A percentile compares a stretch with the other conserved stretches of the same genome.
Conservation (phyloP, 2,329 filamentous ascomycete species). For the Anisogramma anomala region DNA sequence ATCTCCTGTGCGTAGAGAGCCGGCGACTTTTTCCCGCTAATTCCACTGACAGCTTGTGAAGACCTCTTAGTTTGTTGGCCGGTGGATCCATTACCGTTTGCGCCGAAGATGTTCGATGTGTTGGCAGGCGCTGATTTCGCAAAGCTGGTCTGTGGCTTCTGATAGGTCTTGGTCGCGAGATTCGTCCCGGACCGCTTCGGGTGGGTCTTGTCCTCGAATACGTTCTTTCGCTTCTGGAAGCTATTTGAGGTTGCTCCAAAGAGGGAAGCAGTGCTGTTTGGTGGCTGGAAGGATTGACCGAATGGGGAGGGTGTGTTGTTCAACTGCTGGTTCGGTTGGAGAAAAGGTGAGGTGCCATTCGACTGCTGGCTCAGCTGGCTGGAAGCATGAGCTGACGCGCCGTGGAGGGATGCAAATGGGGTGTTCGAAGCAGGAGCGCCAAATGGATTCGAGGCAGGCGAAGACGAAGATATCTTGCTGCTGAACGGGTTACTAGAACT, state of each 20-base stretch:
- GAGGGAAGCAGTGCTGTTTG: neutral
- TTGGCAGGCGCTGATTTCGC: neutral
- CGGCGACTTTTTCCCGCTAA: conserved; percentile 14
- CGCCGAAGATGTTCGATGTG: conserved; percentile 2
- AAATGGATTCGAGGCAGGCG: conserved; percentile 10
- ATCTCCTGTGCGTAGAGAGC: conserved; percentile 37
- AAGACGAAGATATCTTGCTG: neutral
- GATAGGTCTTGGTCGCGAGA: conserved; percentile 4
- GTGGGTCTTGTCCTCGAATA: conserved; percentile 5
- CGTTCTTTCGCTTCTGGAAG: conserved; percentile 12
- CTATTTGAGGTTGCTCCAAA: conserved; percentile 2
- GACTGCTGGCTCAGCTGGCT: conserved; percentile 1
- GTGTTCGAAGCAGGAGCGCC: conserved; percentile 1
- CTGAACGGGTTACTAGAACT: conserved; percentile 4
- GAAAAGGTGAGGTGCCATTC: neutral
- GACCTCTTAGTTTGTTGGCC: conserved; percentile 4
- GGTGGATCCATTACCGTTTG: conserved; percentile 11
- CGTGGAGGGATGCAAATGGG: conserved; percentile 4
- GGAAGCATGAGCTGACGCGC: neutral
- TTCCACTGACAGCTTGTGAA: neutral
- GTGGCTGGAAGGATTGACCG: neutral
- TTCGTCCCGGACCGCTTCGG: conserved; percentile 4
- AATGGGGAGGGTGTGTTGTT: neutral
- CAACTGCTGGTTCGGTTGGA: conserved; percentile 1
- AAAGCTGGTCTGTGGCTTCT: conserved; percentile 3